Conservation (phyloP, 2,329 filamentous ascomycete species). For the Beauveria rudraprayagi region DNA sequence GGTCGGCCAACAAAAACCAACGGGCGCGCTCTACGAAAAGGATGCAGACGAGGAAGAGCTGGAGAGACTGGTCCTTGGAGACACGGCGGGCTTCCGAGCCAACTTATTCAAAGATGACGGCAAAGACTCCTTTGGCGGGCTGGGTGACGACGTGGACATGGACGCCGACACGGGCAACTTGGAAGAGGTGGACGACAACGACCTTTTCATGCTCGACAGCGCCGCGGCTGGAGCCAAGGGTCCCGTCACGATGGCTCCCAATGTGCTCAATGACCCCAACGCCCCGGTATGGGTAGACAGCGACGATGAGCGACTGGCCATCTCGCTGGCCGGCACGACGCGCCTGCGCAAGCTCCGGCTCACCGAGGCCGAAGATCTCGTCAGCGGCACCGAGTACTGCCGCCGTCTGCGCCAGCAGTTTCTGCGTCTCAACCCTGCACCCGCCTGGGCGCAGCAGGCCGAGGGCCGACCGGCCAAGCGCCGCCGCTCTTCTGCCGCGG, state of each 20-base stretch:
- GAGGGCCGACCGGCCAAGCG: constrained; percentile 43
- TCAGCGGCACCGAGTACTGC: constrained; percentile 80
- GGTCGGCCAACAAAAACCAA: constrained; percentile 16
- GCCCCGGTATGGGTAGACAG: constrained; percentile 83
- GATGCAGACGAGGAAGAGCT: constrained; percentile 79
- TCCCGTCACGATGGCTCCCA: constrained; percentile 16
- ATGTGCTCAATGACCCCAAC: constrained; percentile 23
- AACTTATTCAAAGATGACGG: constrained; percentile 51
- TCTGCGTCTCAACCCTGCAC: constrained; percentile 49
- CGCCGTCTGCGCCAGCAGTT: constrained; percentile 73
- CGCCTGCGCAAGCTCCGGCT: constrained; percentile 75
- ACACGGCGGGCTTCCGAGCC: constrained; percentile 71
- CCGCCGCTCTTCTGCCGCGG: constrained; percentile 40
- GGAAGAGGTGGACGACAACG: constrained; percentile 62
- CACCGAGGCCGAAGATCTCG: constrained; percentile 74
- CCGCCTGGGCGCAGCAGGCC: constrained; percentile 49
- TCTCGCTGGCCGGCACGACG: constrained; percentile 71
- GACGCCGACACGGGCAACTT: constrained; percentile 44
- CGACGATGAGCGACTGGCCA: constrained; percentile 79
- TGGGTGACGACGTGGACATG: constrained; percentile 29
- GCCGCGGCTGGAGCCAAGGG: constrained; percentile 38
- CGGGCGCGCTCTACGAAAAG: constrained; percentile 45
- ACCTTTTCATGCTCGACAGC: constrained; percentile 79
- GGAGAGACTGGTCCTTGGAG: constrained; percentile 81
- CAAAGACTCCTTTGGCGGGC: constrained; percentile 26